phyloP scores from a whole-genome alignment of 345 rosid genomes.

The Aegle marmelos region DNA sequence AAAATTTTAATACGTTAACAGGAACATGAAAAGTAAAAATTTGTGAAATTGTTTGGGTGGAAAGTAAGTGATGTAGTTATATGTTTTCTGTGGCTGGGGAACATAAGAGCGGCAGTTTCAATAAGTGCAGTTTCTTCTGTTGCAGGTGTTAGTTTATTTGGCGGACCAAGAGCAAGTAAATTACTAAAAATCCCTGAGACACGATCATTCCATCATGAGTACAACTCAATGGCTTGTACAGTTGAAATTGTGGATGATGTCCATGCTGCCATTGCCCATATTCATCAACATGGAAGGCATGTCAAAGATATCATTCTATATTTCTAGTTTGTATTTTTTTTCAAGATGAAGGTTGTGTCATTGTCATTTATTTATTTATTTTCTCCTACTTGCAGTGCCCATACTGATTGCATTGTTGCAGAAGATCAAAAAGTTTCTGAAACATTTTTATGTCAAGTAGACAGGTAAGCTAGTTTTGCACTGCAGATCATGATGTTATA shows the following conservation, averaged over 20 bases:
- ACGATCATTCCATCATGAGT: conserved; percentile 70
- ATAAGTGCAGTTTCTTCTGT: conserved; percentile 1
- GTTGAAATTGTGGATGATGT: conserved; percentile 93
- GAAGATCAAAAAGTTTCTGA: conserved; percentile 46
- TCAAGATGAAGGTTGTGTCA: not conserved
- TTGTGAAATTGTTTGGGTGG: not conserved
- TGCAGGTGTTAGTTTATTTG: conserved; percentile 71
- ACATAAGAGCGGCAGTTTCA: not conserved
- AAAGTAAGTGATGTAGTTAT: not conserved
- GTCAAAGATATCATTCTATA: conserved; percentile 6
- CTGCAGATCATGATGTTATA: not conserved
- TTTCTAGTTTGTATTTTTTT: not conserved
- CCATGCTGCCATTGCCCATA: conserved; percentile 75
- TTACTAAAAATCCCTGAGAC: conserved; percentile 64
- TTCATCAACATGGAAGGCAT: conserved; percentile 91
- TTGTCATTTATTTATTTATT: not conserved
- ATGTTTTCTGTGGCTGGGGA: not conserved
- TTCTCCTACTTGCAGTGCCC: conserved; percentile 35
- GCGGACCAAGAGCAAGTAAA: conserved; percentile 74
- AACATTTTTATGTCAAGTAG: conserved; percentile 42
- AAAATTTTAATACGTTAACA: not conserved
- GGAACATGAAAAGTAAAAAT: not conserved
- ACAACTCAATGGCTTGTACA: conserved; percentile 80
- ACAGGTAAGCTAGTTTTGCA: conserved; percentile 31
- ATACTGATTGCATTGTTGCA: conserved; percentile 50